Conservation (phyloP, 768 basidiomycete species). For the Cystobasidium tubakii region DNA sequence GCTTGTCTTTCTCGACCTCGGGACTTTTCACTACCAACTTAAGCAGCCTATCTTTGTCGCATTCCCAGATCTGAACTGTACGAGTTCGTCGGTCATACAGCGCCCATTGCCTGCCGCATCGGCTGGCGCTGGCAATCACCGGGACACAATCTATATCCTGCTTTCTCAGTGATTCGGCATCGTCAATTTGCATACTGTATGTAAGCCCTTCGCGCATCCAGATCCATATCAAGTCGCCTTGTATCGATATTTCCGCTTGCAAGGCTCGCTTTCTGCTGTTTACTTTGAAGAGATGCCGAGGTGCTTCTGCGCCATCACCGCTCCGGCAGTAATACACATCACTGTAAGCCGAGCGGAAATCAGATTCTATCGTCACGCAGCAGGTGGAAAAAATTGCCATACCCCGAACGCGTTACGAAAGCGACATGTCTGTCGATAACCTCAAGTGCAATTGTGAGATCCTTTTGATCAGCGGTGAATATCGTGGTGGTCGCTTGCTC, state of each 20-base stretch:
- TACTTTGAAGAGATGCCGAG: neutral
- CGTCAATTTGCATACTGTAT: neutral
- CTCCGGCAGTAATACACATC: neutral
- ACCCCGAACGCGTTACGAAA: slow-evolving; percentile 6
- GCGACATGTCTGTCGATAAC: neutral
- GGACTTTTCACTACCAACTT: neutral
- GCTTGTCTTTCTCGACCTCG: neutral
- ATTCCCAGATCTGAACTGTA: neutral
- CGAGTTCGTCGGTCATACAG: neutral
- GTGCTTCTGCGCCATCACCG: neutral
- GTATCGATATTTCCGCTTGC: neutral
- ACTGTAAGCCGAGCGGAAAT: no score
- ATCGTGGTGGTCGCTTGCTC: neutral
- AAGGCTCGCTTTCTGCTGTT: neutral
- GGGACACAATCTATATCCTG: neutral
- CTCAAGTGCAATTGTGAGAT: slow-evolving; percentile 2
- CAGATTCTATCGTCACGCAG: no score
- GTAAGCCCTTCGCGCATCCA: neutral
- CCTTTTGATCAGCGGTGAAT: neutral
- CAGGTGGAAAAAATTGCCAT: no score
- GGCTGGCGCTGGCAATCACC: neutral
- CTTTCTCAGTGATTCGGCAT: neutral
- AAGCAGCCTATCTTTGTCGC: neutral
- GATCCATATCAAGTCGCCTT: neutral
- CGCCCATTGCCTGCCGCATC: neutral